phyloP scores from a whole-genome alignment of 1,284 basidiomycete species.

The Ceratobasidium sp. region DNA sequence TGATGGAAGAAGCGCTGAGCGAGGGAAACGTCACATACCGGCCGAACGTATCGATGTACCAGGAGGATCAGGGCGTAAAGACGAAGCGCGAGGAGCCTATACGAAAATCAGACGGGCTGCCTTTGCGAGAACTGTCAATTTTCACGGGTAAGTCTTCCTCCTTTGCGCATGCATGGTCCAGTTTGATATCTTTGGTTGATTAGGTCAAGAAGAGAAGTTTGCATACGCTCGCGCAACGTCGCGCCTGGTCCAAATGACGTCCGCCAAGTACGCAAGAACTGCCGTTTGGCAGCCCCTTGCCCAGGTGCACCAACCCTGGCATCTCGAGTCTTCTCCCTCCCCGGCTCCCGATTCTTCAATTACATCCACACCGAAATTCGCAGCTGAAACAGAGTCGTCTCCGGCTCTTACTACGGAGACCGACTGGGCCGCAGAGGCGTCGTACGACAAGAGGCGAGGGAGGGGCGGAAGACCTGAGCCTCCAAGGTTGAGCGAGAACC shows the following conservation, averaged over 20 bases:
- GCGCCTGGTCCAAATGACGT: constrained; percentile 69
- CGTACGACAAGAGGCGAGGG: constrained; percentile 8
- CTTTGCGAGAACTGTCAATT: constrained; percentile 56
- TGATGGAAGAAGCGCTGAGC: constrained; percentile 66
- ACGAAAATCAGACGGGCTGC: neutral
- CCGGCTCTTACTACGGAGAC: no score
- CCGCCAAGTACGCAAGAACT: neutral
- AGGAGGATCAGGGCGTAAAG: constrained; percentile 42
- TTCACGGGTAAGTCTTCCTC: constrained; percentile 60
- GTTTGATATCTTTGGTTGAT: neutral
- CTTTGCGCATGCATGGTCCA: neutral
- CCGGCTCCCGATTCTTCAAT: neutral
- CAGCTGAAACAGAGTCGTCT: neutral
- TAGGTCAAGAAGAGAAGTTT: constrained; percentile 70
- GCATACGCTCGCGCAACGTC: constrained; percentile 74
- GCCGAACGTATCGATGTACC: constrained; percentile 69
- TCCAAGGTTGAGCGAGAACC: constrained; percentile 21
- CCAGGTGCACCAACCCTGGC: constrained; percentile 10
- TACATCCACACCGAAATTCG: neutral
- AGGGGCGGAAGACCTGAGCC: constrained; percentile 7
- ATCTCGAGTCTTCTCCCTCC: neutral
- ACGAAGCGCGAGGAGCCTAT: neutral
- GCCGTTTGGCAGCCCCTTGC: constrained; percentile 23
- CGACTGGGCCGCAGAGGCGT: constrained; percentile 23
- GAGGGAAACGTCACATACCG: constrained; percentile 65